Conservation (phyloP, 2,329 filamentous ascomycete genomes). For the Pseudocercospora fuligena region DNA sequence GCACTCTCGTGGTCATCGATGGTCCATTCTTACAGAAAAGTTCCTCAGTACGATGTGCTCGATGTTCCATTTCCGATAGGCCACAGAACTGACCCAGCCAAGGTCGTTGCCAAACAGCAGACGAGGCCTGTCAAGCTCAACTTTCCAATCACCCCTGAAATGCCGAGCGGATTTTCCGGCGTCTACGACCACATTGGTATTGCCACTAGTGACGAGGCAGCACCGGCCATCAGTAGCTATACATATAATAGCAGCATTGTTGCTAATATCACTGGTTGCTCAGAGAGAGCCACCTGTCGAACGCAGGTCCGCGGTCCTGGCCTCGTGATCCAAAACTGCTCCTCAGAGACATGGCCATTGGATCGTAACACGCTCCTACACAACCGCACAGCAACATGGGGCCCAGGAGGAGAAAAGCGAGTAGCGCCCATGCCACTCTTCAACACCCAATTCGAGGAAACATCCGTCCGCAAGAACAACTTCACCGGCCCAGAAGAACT, state of each 20-base stretch:
- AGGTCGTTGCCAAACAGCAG: slow-evolving; percentile 6
- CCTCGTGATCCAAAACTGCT: slow-evolving; percentile 8
- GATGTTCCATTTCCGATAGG: background rate
- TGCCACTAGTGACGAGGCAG: slow-evolving; percentile 3
- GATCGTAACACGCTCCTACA: background rate
- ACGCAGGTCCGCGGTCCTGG: slow-evolving; percentile 8
- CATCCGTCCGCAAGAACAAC: background rate
- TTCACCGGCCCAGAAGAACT: slow-evolving; percentile 12
- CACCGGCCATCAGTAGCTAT: slow-evolving; percentile 1
- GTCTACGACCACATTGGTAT: background rate
- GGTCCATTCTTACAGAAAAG: slow-evolving; percentile 19
- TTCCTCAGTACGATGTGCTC: background rate
- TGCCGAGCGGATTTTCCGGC: slow-evolving; percentile 21
- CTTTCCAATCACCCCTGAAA: slow-evolving; percentile 17
- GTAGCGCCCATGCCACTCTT: slow-evolving; percentile 12
- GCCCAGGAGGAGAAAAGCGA: background rate
- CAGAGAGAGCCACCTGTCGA: background rate
- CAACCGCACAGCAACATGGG: slow-evolving; percentile 8
- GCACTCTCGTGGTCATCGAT: slow-evolving; percentile 17
- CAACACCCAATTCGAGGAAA: slow-evolving; percentile 4
- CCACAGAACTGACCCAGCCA: background rate
- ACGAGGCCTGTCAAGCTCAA: slow-evolving; percentile 6
- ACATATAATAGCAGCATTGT: slow-evolving; percentile 10
- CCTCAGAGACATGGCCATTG: slow-evolving; percentile 10
- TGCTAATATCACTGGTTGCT: slow-evolving; percentile 11